These are phyloP conservation scores for Colletotrichum orbiculare DNA, from an alignment of 2,329 filamentous ascomycete genomes.

Conservation along the genomic window DNA sequence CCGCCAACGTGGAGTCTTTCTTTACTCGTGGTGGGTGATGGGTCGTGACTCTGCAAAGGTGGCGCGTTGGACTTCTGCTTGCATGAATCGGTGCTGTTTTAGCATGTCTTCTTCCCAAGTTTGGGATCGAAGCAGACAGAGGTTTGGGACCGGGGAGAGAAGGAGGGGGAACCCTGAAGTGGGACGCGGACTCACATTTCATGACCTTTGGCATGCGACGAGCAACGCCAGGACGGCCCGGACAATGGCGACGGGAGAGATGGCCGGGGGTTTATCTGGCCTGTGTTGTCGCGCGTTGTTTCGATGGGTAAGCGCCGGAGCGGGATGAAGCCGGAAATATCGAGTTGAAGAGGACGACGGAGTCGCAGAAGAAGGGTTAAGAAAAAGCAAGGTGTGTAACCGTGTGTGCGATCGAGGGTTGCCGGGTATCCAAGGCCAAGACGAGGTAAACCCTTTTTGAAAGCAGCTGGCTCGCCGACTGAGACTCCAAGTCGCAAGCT, in stretches of 20 bases:
- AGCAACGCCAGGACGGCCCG: neutral
- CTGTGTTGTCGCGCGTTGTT: neutral
- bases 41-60: slow-evolving; percentile 19
- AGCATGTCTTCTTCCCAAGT: slow-evolving; percentile 35
- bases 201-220: slow-evolving; percentile 15
- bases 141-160: slow-evolving; percentile 18
- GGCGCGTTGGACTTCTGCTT: slow-evolving; percentile 33
- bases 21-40: slow-evolving; percentile 4
- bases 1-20: slow-evolving; percentile 29
- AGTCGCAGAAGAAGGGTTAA: slow-evolving; percentile 13
- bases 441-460: slow-evolving; percentile 8
- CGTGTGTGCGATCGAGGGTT: slow-evolving; percentile 16
- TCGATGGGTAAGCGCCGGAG: slow-evolving; percentile 19
- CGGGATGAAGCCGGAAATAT: slow-evolving; percentile 10
- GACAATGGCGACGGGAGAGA: neutral
- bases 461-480: neutral
- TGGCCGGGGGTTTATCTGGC: neutral
- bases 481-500: neutral
- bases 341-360: slow-evolving; percentile 2
- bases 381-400: slow-evolving; percentile 23
- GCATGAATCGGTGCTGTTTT: slow-evolving; percentile 39
- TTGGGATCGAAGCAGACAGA: slow-evolving; percentile 31
- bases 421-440: slow-evolving; percentile 25
- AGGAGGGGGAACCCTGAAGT: slow-evolving; percentile 25
- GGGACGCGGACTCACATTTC: slow-evolving; percentile 22